Evolutionary conservation across 768 basidiomycete species (phyloP).

Genomic region (Lactarius deliciosus): DNA sequence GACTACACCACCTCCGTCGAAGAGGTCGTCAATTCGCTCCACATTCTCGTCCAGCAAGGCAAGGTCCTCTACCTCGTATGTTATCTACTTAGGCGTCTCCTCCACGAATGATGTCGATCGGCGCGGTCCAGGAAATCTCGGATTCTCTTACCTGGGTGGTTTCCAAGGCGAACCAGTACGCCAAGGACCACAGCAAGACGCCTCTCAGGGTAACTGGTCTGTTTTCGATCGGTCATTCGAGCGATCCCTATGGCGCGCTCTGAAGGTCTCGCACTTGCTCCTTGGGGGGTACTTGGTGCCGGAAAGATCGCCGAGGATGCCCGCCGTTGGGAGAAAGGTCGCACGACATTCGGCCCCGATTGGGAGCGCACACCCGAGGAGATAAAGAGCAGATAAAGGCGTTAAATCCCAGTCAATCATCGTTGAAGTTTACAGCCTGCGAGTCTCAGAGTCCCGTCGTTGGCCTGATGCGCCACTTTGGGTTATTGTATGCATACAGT

Average conservation of each 20-base stretch:
- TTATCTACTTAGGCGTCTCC: too few species aligned
- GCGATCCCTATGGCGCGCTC: conserved; percentile 36
- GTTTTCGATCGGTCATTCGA: conserved; percentile 40
- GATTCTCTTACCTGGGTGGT: conserved; percentile 42
- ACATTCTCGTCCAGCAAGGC: conserved; percentile 29
- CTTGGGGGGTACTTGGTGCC: conserved; percentile 39
- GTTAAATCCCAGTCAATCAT: neutral
- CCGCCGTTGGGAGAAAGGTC: conserved; percentile 36
- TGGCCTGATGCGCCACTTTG: too few species aligned
- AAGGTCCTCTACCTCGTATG: conserved; percentile 42
- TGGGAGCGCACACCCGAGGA: conserved; percentile 40
- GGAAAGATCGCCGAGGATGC: conserved; percentile 42
- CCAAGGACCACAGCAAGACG: conserved; percentile 36
- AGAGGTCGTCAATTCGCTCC: conserved; percentile 44
- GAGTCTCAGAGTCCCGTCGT: too few species aligned
- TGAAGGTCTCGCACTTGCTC: neutral
- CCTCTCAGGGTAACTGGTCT: conserved; percentile 43
- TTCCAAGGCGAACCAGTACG: conserved; percentile 30
- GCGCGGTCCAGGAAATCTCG: conserved; percentile 30
- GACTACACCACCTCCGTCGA: too few species aligned
- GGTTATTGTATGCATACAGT: too few species aligned
- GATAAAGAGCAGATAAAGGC: too few species aligned
- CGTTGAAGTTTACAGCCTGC: too few species aligned
- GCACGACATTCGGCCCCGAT: conserved; percentile 18
- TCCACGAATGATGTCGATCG: neutral